Evolutionary conservation across 2,329 filamentous ascomycete genomes (phyloP).

Genomic region (Nothophaeocryptopus gaeumannii): DNA sequence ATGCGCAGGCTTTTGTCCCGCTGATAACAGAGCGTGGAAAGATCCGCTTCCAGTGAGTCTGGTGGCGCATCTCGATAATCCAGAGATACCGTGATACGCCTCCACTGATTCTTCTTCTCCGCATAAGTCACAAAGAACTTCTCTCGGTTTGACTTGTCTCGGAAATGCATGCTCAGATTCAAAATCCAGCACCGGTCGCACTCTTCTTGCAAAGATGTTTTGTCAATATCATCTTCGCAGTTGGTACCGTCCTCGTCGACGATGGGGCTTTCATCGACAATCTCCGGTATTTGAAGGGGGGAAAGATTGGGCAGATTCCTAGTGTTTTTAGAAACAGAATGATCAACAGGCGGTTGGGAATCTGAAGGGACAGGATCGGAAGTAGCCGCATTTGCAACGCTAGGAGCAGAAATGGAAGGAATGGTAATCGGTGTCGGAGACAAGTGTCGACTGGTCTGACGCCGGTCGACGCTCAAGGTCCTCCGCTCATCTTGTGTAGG

Average conservation of each 20-base stretch:
- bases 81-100: conserved; percentile 85
- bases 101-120: conserved; percentile 73
- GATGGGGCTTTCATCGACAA: conserved; percentile 9
- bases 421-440: conserved; percentile 40
- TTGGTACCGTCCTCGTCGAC: conserved; percentile 31
- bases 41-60: conserved; percentile 80
- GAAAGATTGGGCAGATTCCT: conserved; percentile 20
- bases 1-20: conserved; percentile 90
- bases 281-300: conserved; percentile 23
- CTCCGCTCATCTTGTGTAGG: conserved; percentile 66
- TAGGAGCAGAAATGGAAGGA: conserved; percentile 41
- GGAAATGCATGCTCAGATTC: conserved; percentile 97
- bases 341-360: conserved; percentile 1
- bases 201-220: conserved; percentile 70
- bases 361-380: conserved; percentile 6
- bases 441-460: conserved; percentile 41
- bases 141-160: conserved; percentile 85
- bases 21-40: conserved; percentile 75
- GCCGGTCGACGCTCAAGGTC: conserved; percentile 63
- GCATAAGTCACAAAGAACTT: conserved; percentile 98
- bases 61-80: conserved; percentile 81
- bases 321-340: conserved; percentile 6
- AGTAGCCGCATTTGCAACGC: conserved; percentile 22
- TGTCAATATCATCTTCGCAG: conserved; percentile 45
- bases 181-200: conserved; percentile 84